Evolutionary conservation across 805 yeast genomes (phyloP), one percentile per base, ranked within the genome.

Genomic region (Myxozyma mucilagina): DNA sequence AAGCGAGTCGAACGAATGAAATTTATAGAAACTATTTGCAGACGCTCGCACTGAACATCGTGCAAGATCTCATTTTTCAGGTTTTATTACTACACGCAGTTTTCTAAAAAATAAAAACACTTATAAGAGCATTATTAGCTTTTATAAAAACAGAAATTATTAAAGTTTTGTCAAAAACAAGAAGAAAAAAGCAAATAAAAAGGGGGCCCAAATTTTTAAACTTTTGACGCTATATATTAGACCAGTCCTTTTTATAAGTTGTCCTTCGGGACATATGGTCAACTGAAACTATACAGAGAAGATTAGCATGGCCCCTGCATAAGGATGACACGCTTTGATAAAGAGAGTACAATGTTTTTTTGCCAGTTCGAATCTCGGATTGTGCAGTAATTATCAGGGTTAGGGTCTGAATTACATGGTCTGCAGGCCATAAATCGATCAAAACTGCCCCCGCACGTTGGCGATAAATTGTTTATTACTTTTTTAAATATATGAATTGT

Each of bases 281-380:
- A 93, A 93, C 87, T 87, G 97, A 92, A 93, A 87, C 96, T 91
- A 93, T 93, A 93, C 99, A 93, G 98, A 93, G 99, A 93, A 93
- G 98, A 94, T 93, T 92, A 93, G 98, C 98, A 94, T 96, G 96
- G 97, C 97, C 98, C 98, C 97, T 93, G 98, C 98, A 93, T 94
- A 94, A 94, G 97, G 98, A 93, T 93, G 98, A 92, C 97, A 96
- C 97, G 97, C 97, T 92, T 87, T 91, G 67, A 90, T 97, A 93
- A 93, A 93, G 97, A 93, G 98, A 92, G 93, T 90, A 89, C 84
- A 78, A 80, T 78, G 82, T 86, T 87, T 89, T 90, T 90, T 88
- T 81, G 34, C 29, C 24, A 20, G 58, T 54, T 47, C 52, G 47
- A 54, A 29, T 18, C 39, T 34, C n/a, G 49, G 47, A 18, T 41